phyloP scores from a whole-genome alignment of 805 yeast genomes.

The Candida peoriensis region DNA sequence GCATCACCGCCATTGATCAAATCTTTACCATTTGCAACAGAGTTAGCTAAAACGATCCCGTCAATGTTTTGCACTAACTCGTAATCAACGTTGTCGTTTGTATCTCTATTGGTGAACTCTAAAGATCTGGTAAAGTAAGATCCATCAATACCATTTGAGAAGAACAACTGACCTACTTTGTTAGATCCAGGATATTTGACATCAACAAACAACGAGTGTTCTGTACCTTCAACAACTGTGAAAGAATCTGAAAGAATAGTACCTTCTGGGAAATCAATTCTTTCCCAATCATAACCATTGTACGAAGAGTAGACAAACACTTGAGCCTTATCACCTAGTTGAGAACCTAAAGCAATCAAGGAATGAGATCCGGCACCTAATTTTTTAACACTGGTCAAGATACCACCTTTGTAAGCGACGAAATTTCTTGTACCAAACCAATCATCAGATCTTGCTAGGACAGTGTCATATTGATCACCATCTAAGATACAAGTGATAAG shows the following conservation, averaged over 20 bases:
- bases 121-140: slow-evolving; percentile 41
- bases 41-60: slow-evolving; percentile 56
- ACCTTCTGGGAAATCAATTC: slow-evolving; percentile 28
- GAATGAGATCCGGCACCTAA: slow-evolving; percentile 31
- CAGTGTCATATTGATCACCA: slow-evolving; percentile 30
- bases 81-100: slow-evolving; percentile 28
- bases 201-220: slow-evolving; percentile 36
- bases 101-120: slow-evolving; percentile 33
- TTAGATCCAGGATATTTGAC: slow-evolving; percentile 19
- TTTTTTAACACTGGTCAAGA: slow-evolving; percentile 27
- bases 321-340: slow-evolving; percentile 17
- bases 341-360: slow-evolving; percentile 30
- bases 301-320: slow-evolving; percentile 28
- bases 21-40: slow-evolving; percentile 18
- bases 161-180: slow-evolving; percentile 27
- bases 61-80: slow-evolving; percentile 44
- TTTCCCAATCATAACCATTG: slow-evolving; percentile 29
- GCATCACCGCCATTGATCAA: slow-evolving; percentile 7
- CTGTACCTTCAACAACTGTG: slow-evolving; percentile 33
- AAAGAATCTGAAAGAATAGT: slow-evolving; percentile 18
- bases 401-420: slow-evolving; percentile 28
- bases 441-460: slow-evolving; percentile 37
- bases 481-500: slow-evolving; percentile 41
- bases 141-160: slow-evolving; percentile 45
- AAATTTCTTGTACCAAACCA: slow-evolving; percentile 35